Base-by-base conservation (phyloP, 257 asterid species). In the Solanum lycopersicoides region DNA sequence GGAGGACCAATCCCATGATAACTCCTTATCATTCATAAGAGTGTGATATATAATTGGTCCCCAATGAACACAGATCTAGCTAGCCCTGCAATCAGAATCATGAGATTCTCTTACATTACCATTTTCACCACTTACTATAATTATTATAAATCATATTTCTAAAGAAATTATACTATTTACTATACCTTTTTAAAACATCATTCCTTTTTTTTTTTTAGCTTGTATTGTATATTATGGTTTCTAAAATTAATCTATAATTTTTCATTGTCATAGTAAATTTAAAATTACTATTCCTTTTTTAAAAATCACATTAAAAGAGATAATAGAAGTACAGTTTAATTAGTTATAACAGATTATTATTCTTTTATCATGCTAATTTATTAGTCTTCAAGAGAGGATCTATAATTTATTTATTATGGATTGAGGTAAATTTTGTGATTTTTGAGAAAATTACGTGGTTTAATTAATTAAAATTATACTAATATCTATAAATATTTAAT, bases 41-140 rank as follows among this genome's bases (percentile, higher is more conserved):
- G 83, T 75, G 82, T 74, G 82, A 39, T 75, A 23, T 20, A 77
- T 75, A 80, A 80, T 80, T 80, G 85, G 85, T 80, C 85, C 84
- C 85, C 68, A 80, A 80, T 16, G 30, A 47, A 80, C 85, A 77
- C 37, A 79, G 85, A 80, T 80, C 68, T 35, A 47, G 50, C 34
- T 20, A 59, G 28, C 85, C 84, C 77, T 80, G 68, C 85, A 30
- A 47, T 18, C 68, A 47, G 68, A 80, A 80, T 80, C 85, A 80
- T 80, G 85, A 80, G 85, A 80, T 80, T 47, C 68, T 80, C 85
- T 80, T 47, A 32, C 85, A 80, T 21, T 23, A 65, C 44, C 66
- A 79, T 79, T 80, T 80, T 80, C 85, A 80, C 68, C 85, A 80
- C 85, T 80, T 47, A 28, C 85, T 10, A 44, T 45, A 45, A 79